phyloP scores from a whole-genome alignment of 306 rosid genomes.

The Delonix regia region DNA sequence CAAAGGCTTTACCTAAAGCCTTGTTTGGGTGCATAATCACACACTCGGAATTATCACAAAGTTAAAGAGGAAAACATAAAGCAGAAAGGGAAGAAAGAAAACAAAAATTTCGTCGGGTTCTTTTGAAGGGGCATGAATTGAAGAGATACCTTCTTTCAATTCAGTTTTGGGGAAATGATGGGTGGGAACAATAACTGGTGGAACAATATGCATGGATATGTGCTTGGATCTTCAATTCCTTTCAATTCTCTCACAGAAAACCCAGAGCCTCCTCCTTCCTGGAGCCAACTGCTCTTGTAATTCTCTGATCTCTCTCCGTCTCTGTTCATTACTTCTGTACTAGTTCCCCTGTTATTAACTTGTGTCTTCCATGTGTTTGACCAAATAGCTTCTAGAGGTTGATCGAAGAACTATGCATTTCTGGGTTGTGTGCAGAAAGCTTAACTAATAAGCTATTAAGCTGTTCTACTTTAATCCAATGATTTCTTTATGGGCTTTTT shows the following conservation, averaged over 20 bases:
- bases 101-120: conserved; percentile 3
- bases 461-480: no score
- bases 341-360: neutral
- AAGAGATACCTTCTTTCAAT: neutral
- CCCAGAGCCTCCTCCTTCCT: conserved; percentile 54
- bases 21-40: conserved; percentile 54
- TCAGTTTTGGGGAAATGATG: conserved; percentile 48
- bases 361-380: neutral
- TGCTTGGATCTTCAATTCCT: conserved; percentile 63
- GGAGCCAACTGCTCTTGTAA: conserved; percentile 75
- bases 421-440: no score
- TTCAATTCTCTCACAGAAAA: conserved; percentile 49
- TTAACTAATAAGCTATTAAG: no score
- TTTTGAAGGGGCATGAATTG: conserved; percentile 32
- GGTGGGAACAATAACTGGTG: conserved; percentile 94
- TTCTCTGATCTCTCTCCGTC: neutral
- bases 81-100: conserved; percentile 30
- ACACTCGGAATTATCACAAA: conserved; percentile 49
- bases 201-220: conserved; percentile 51
- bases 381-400: neutral
- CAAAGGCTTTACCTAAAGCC: conserved; percentile 55
- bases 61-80: conserved; percentile 46
- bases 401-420: neutral
- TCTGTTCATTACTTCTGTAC: neutral
- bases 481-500: no score